A percentile compares a stretch with the other conserved stretches of the same genome.
Evolutionary conservation across 495 filamentous ascomycete species (phyloP).

Genomic region (Pyrenula massariospora): DNA sequence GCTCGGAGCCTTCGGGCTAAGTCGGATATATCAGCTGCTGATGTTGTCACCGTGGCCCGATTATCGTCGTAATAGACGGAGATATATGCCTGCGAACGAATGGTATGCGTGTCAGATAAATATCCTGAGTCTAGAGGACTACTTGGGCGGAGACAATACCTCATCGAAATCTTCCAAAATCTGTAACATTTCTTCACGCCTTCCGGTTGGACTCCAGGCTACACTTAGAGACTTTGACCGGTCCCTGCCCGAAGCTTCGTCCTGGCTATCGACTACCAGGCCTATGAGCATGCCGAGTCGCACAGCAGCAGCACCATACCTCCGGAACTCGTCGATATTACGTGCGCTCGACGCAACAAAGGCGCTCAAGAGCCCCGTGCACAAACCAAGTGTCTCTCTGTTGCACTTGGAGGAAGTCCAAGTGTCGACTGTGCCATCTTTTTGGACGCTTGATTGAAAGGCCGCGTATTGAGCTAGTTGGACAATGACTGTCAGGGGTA

Average conservation of each 20-base stretch:
- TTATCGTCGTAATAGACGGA: slow-evolving; percentile 32
- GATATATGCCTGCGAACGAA: slow-evolving; percentile 22
- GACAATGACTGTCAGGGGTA: slow-evolving; percentile 21
- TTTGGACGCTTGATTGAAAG: background rate
- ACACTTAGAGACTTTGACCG: slow-evolving; percentile 14
- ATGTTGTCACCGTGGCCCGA: slow-evolving; percentile 21
- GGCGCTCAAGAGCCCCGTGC: slow-evolving; percentile 28
- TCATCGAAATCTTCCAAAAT: slow-evolving; percentile 11
- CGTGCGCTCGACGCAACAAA: slow-evolving; percentile 20
- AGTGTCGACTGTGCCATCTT: background rate
- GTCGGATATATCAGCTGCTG: slow-evolving; percentile 8
- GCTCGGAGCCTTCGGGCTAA: slow-evolving; percentile 19
- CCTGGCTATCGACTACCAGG: slow-evolving; percentile 29
- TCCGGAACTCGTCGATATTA: slow-evolving; percentile 12
- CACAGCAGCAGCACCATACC: slow-evolving; percentile 25
- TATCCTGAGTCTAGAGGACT: background rate
- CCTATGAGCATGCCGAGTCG: slow-evolving; percentile 26
- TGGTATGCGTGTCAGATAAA: too few relatives aligned
- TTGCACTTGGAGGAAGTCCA: slow-evolving; percentile 2
- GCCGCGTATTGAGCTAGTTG: slow-evolving; percentile 21
- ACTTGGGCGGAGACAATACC: slow-evolving; percentile 1
- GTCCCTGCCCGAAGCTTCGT: slow-evolving; percentile 11
- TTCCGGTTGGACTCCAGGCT: slow-evolving; percentile 13
- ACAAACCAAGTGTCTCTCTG: slow-evolving; percentile 29
- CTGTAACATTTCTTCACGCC: slow-evolving; percentile 5